Percentiles rank a stretch among this genome's conserved stretches.
These are phyloP conservation scores for Scedosporium dehoogii DNA, from an alignment of 2,329 filamentous ascomycete genomes.

Conservation along the genomic window DNA sequence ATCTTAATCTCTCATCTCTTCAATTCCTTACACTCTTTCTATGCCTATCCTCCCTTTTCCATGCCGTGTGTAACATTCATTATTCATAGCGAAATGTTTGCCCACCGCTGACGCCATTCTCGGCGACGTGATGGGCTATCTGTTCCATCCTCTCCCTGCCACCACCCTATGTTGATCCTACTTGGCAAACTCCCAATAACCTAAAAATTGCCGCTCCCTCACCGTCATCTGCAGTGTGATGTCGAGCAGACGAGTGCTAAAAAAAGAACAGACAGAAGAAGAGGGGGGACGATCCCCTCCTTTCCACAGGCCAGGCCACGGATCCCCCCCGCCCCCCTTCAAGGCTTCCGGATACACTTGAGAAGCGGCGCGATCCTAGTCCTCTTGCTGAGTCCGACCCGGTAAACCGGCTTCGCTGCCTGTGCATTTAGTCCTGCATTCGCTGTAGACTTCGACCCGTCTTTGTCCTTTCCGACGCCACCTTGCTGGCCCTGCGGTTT, in stretches of 20 bases:
- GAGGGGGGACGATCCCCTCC: not conserved
- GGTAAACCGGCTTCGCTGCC: conserved; percentile 30
- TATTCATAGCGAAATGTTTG: not conserved
- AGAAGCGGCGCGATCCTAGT: conserved; percentile 40
- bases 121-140: not conserved
- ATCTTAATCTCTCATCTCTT: too few species aligned
- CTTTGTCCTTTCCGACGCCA: conserved; percentile 1
- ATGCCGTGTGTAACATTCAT: not conserved
- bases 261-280: too few species aligned
- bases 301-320: not conserved
- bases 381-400: conserved; percentile 41
- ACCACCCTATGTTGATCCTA: not conserved
- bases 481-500: conserved; percentile 9
- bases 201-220: not conserved
- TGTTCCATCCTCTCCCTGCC: not conserved
- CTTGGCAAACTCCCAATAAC: not conserved
- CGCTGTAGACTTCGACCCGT: conserved; percentile 4
- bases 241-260: not conserved
- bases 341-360: conserved; percentile 22
- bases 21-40: not conserved
- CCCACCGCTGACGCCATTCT: not conserved
- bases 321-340: not conserved
- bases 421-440: conserved; percentile 7
- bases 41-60: not conserved
- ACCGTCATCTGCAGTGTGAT: not conserved